Evolutionary conservation across 1,284 basidiomycete species (phyloP), one percentile per base, ranked within the genome.

Genomic region (Microbotryomycetes sp.): DNA sequence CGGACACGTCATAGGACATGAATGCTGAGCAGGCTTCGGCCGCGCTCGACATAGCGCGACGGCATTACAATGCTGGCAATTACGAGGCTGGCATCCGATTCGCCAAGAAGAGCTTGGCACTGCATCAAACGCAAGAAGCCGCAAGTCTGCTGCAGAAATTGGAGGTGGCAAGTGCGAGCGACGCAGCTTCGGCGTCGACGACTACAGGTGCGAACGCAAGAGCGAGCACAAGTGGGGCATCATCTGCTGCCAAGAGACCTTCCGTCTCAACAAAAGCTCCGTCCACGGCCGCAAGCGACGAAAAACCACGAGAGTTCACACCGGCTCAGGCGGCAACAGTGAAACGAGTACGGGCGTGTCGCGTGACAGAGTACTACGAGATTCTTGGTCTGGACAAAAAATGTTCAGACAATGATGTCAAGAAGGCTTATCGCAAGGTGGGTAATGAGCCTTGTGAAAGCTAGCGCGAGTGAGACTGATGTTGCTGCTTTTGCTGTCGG

Each of bases 351-450:
- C 83, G 86, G 71, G 77, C 81, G 32, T 97, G 94, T 78, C 89
- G 88, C 74, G 81, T 86, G 23, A 88, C 89, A 51, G 86, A 92
- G 74, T 99, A 96, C 76, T 99, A 99, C 77, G 88, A 89, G 75
- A 97, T 98, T 66, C 77, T 98, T 68, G 81, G 83, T 2, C 76
- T 98, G 61, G 86, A 92, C 76, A 86, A 83, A 77, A 85, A 85
- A 4, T 94, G 92, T 73, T 84, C 90, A 26, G 94, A 97, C 70
- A 82, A 78, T 7, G 92, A 97, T 57, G 83, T 98, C 61, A 97
- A 97, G 81, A 93, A 90, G 78, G 92, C 94, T 22, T 98, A 98
- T 81, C 84, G 92, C 64, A 99, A 97, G 83, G 92, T 93, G 64
- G 58, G 81, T 66, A 42, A 42, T 42, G 36, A 9, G n/a, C n/a